Evolutionary conservation across 1,284 basidiomycete genomes (phyloP), one percentile per base, ranked within the genome.

Genomic region (Tylopilus sp.): DNA sequence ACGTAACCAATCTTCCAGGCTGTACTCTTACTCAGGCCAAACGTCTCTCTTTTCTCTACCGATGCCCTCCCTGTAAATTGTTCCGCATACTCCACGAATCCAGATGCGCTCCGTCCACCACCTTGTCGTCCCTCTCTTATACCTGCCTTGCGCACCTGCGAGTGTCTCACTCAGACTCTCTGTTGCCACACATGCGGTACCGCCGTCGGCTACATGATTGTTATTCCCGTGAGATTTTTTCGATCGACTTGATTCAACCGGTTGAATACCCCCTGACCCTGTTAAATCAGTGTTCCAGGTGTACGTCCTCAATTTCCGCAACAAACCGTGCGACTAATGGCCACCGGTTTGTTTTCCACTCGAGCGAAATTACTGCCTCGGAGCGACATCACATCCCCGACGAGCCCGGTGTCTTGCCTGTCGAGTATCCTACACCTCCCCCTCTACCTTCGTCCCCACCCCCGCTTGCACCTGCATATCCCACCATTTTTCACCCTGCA

Each of bases 311-410:
- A 3, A 79, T 81, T 47, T 74, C 75, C 41, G 75, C 74, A 4
- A 78, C 76, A 51, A 84, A 84, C 62, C 82, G 81, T 58, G 79
- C 76, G 19, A 87, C 85, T 40, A 93, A 92, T 65, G 89, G 89
- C 6, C 90, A 94, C 64, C 84, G 90, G 21, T 92, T 89, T 61
- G 90, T 94, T 26, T 91, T 93, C 66, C 89, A 92, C 71, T 86
- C 88, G 44, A 78, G 73, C 58, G 87, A 90, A 67, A 83, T 93
- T 44, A 58, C 66, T n/a, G 80, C 81, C 10, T 76, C 77, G 28
- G 86, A 90, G 63, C 79, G 91, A 29, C 75, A 78, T 54, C 89
- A 89, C 60, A 73, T 89, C 46, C 71, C 71, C 23, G 76, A 79
- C 49, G 89, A 92, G 64, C 78, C 78, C 5, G 88, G 87, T 25